Evolutionary conservation across 176 grass and related monocot genomes (phyloP).

Genomic region (Secale cereale): DNA sequence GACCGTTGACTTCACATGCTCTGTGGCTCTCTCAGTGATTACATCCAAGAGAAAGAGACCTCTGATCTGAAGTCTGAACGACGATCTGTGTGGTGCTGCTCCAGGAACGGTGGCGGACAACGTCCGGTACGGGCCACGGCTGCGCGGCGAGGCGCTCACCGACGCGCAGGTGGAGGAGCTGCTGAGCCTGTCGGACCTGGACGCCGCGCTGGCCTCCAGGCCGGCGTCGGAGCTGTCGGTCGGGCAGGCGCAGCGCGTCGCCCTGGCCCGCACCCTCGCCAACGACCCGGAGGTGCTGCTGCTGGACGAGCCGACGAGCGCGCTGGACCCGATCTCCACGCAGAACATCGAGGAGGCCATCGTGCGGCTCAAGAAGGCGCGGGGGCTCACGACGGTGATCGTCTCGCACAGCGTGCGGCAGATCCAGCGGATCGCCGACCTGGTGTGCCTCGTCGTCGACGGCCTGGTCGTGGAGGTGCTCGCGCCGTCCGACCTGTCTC

Average conservation of each 20-base stretch:
- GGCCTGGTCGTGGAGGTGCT: conserved; percentile 88
- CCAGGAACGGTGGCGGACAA: conserved; percentile 87
- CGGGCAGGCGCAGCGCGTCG: conserved; percentile 90
- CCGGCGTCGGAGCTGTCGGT: conserved; percentile 66
- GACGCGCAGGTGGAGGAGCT: conserved; percentile 61
- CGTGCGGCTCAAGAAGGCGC: conserved; percentile 68
- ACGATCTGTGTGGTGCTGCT: background rate
- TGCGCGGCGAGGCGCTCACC: conserved; percentile 64
- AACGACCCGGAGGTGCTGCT: conserved; percentile 91
- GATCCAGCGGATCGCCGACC: conserved; percentile 83
- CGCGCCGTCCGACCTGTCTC: conserved; percentile 45
- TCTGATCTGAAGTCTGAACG: background rate
- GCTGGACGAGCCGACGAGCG: conserved; percentile 89
- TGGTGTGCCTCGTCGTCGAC: conserved; percentile 79
- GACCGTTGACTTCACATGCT: no score
- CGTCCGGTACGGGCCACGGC: conserved; percentile 68
- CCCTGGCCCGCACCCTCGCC: conserved; percentile 80
- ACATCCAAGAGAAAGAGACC: background rate
- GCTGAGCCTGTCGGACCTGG: conserved; percentile 59
- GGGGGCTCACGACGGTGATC: conserved; percentile 68
- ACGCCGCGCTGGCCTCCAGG: conserved; percentile 43
- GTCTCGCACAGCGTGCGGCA: conserved; percentile 98
- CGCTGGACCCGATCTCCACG: conserved; percentile 94
- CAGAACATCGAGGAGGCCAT: conserved; percentile 96
- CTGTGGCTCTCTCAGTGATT: no score